Conservation (phyloP, 1,139 yeast genomes). For the Lodderomyces pseudojiufengensis region DNA sequence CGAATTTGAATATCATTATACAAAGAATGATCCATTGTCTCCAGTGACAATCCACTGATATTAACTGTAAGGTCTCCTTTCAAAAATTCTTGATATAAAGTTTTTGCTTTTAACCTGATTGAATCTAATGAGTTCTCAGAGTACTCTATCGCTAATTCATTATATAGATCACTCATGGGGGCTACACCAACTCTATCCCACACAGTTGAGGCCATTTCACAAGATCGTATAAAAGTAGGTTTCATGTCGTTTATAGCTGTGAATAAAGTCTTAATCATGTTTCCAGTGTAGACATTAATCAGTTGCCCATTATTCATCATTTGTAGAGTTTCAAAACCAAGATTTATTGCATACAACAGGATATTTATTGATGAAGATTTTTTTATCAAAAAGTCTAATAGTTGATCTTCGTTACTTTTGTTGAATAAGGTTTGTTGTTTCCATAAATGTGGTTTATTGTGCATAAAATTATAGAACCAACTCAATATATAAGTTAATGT, state of each 20-base stretch:
- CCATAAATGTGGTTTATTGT: constrained; percentile 61
- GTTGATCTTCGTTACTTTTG: constrained; percentile 50
- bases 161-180: constrained; percentile 42
- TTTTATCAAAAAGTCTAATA: constrained; percentile 58
- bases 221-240: constrained; percentile 40
- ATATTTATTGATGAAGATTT: constrained; percentile 53
- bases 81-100: constrained; percentile 29
- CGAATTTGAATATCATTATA: constrained; percentile 37
- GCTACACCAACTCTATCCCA: constrained; percentile 54
- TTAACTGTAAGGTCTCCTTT: constrained; percentile 27
- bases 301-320: constrained; percentile 49
- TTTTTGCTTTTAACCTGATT: constrained; percentile 36
- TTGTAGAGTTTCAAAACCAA: constrained; percentile 57
- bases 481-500: constrained; percentile 75
- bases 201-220: constrained; percentile 43
- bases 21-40: constrained; percentile 26
- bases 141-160: constrained; percentile 38
- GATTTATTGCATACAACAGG: constrained; percentile 54
- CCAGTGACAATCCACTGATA: not conserved
- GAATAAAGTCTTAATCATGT: constrained; percentile 50
- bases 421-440: constrained; percentile 36
- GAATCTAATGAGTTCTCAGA: constrained; percentile 37
- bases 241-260: constrained; percentile 45
- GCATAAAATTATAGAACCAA: constrained; percentile 73
- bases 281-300: constrained; percentile 45